A percentile compares a stretch with the other conserved stretches of the same genome.
Conservation (phyloP, 139 green algal genomes). For the Eudorina sp. region DNA sequence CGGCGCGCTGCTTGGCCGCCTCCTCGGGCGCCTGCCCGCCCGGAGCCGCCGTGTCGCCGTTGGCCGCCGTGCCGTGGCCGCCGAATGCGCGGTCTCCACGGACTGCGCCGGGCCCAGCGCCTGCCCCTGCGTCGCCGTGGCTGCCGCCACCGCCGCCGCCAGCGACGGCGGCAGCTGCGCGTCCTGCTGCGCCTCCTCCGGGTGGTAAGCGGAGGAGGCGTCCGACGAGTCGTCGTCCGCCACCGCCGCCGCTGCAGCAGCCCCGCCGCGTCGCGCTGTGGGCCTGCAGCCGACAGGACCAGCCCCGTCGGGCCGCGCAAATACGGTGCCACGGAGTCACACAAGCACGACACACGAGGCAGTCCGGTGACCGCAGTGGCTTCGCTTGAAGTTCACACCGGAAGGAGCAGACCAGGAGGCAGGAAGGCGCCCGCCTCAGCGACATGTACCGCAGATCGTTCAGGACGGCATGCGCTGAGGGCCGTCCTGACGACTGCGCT, state of each 20-base stretch:
- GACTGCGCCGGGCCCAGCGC: not conserved
- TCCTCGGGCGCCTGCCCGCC: not conserved
- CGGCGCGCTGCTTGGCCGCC: not conserved
- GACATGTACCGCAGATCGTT: too few species aligned
- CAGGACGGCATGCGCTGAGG: too few species aligned
- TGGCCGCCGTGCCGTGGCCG: not conserved
- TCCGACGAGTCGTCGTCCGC: constrained; percentile 37
- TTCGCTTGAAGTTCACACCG: not conserved
- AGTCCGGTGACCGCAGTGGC: not conserved
- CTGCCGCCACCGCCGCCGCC: not conserved
- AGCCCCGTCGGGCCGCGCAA: too few species aligned
- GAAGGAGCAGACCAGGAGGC: too few species aligned
- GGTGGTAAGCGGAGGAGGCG: constrained; percentile 38
- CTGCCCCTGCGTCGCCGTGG: not conserved
- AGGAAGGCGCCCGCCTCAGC: too few species aligned
- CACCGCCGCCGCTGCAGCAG: not conserved
- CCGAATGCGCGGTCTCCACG: not conserved
- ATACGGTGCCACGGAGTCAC: not conserved
- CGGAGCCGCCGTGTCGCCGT: not conserved
- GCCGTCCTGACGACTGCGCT: too few species aligned
- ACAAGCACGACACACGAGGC: not conserved
- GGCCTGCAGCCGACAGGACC: not conserved
- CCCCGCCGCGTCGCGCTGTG: constrained; percentile 12
- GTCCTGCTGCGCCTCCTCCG: not conserved
- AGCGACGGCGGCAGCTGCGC: not conserved